A percentile compares a stretch with the other conserved stretches of the same genome.
Evolutionary conservation across 2,329 filamentous ascomycete genomes (phyloP).

Genomic region (Calonectria naviculata): DNA sequence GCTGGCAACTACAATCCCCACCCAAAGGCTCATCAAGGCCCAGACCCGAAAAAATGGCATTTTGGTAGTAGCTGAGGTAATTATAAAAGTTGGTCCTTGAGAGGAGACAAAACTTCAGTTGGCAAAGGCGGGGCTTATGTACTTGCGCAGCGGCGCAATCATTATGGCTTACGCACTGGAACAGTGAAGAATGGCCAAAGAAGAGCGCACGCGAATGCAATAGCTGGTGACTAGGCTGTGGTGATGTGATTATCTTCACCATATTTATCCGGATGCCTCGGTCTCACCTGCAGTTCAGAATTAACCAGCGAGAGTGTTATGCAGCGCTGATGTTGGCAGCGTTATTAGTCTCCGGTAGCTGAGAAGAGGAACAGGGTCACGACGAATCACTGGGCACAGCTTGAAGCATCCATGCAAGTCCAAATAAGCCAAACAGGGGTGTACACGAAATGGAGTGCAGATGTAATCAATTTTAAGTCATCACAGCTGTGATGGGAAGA

Average conservation of each 20-base stretch:
- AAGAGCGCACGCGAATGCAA: background rate
- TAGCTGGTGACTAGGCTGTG: background rate
- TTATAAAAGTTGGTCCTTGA: too few relatives aligned
- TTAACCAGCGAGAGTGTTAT: background rate
- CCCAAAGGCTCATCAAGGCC: background rate
- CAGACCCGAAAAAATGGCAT: background rate
- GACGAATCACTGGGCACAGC: background rate
- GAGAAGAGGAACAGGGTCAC: background rate
- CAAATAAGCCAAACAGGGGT: background rate
- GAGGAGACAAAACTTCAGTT: background rate
- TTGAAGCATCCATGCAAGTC: background rate
- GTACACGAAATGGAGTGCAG: background rate
- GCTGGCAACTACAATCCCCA: too few relatives aligned
- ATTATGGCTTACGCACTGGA: background rate
- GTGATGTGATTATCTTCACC: background rate
- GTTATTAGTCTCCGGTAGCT: background rate
- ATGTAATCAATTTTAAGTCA: background rate
- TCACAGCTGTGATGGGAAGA: background rate
- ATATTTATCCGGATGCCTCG: background rate
- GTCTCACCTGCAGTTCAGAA: background rate
- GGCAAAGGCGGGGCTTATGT: background rate
- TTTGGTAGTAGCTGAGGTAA: background rate
- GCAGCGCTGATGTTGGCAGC: background rate
- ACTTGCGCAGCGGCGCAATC: background rate
- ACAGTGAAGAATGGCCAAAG: background rate